A percentile compares a stretch with the other conserved stretches of the same genome.
Evolutionary conservation across 257 asterid genomes (phyloP).

Genomic region (Lycium ferocissimum): DNA sequence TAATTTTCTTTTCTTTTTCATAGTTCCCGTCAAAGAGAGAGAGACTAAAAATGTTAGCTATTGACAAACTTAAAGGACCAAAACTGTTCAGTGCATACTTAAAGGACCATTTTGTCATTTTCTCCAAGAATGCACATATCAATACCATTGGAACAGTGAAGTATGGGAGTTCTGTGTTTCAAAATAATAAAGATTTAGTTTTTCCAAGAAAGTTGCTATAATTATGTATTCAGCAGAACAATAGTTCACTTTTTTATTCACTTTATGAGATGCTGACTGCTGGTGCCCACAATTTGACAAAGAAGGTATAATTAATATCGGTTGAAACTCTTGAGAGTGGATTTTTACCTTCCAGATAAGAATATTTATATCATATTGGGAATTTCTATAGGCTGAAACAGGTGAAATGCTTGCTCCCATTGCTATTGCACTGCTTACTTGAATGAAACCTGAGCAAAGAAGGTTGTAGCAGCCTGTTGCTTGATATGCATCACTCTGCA

Average conservation of each 20-base stretch:
- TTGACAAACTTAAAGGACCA: no score
- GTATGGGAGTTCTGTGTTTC: no score
- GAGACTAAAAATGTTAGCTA: no score
- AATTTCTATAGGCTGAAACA: conserved; percentile 62
- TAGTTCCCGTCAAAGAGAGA: no score
- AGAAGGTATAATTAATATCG: conserved; percentile 23
- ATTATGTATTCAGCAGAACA: neutral
- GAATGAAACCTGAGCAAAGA: conserved; percentile 92
- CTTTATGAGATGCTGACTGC: conserved; percentile 8
- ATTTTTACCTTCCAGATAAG: conserved; percentile 88
- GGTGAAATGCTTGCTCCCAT: conserved; percentile 99
- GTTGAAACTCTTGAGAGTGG: conserved; percentile 36
- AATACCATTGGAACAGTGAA: neutral
- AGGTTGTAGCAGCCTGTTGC: conserved; percentile 97
- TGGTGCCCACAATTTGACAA: conserved; percentile 37
- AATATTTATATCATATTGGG: conserved; percentile 84
- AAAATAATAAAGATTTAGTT: neutral
- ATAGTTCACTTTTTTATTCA: neutral
- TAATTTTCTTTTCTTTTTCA: no score
- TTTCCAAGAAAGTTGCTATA: conserved; percentile 5
- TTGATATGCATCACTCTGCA: conserved; percentile 95
- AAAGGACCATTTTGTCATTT: no score
- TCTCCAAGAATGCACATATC: neutral
- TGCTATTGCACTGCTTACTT: conserved; percentile 80
- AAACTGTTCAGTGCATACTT: no score